Base-by-base conservation (phyloP, 192 early-diverging fungal genomes). In the Piromyces finnis region DNA sequence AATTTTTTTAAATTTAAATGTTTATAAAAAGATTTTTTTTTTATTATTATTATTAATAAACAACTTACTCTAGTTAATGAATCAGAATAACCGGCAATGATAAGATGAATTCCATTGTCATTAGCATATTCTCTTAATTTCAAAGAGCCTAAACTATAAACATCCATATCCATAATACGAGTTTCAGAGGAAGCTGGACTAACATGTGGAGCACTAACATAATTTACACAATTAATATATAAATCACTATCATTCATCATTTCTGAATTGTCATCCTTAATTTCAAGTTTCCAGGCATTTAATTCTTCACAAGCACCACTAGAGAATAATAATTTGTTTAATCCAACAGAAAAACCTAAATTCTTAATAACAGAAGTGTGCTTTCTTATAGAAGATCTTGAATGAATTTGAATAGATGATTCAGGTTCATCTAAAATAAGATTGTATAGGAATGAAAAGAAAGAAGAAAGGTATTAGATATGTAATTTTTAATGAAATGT, bases 81-180 rank as follows among this genome's bases (percentile, higher is more conserved):
- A 83, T 96, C 94, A 0, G 95, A 95, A 81, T 92, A 94, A 0
- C 87, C 94, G 11, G 93, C 88, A 13, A 88, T 91, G 29, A 94
- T 83, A 78, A 92, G 80, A 81, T 92, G 88, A 22, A 85, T 27
- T 5, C 84, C 86, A 18, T 14, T 68, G n/a, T 68, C 51, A 68
- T 68, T 68, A 68, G 51, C 51, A 68, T 68, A 68, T 12, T 15
- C 26, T 78, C 29, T 29, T 78, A 28, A 26, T 77, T 78, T 29
- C 28, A 29, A 36, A 3, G 77, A 77, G 15, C 77, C 68, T 22
- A 29, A 30, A 15, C 68, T 32, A 79, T 81, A 39, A 28, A 86
- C 6, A 87, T 84, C 1, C 82, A 91, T 84, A 79, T 91, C 93
- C 94, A 96, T 96, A 79, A 96, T 92, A 6, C 94, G 84, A 12